Evolutionary conservation across 2,329 filamentous ascomycete species (phyloP), one percentile per base, ranked within the genome.

Genomic region (Colletotrichum liaoningense): DNA sequence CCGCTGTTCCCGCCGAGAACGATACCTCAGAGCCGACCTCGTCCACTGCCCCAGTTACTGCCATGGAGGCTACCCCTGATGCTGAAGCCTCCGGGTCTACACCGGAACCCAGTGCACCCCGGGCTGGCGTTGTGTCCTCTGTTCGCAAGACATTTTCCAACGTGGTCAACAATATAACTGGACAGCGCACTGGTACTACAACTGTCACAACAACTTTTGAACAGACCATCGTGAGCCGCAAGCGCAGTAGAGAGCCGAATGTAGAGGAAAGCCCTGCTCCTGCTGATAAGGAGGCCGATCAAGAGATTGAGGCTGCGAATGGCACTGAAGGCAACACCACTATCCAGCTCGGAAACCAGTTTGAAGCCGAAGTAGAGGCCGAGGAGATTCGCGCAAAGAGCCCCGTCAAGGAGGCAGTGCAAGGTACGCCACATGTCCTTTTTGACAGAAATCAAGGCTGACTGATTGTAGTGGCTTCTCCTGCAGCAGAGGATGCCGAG

Each of bases 221-320:
- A 58, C 63, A 74, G 52, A 63, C 63, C 5, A 24, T 72, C 4
- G 69, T 63, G 16, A 72, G 72, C 58, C 72, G 69, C 38, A 72
- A 72, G 35, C 68, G 63, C 16, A 72, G 63, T 52, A 68, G 63
- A 63, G 72, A 74, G 35, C 72, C 68, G 0, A 63, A 74, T 30
- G 26, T 12, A 2, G 68, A 72, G 6, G 62, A 42, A 12, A 72
- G 57, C 4, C 68, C 67, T 4, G 26, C 38, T 1, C 28, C 71
- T 26, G 55, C 26, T 0, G 69, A 60, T 1, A 56, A 66, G 7
- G 58, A 71, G 14, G 11, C n/a, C 1, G 68, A 71, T 1, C 33
- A 52, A 9, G 55, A 52, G 6, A 55, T 55, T 1, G 60, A 73
- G 26, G 30, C 65, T 38, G 56, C 62, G 28, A 52, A 66, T 35